phyloP scores from a whole-genome alignment of 108 stramenopile species.

The Craspedostauros australis region DNA sequence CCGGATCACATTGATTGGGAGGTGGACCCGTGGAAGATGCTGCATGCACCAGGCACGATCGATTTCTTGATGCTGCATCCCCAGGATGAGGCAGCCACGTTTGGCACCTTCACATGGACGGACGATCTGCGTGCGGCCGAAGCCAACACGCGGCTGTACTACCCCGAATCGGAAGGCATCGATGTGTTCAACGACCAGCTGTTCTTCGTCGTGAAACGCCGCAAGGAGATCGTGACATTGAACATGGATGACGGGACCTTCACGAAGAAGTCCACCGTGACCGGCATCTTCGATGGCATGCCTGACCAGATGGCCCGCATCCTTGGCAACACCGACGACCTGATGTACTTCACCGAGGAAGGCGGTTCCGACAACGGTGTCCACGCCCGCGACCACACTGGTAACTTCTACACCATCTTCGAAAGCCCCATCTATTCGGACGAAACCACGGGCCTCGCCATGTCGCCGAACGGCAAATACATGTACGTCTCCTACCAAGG shows the following conservation, averaged over 20 bases:
- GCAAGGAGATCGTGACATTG: constrained; percentile 25
- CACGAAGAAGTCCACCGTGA: constrained; percentile 7
- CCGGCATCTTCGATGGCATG: constrained; percentile 20
- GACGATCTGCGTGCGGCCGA: constrained; percentile 9
- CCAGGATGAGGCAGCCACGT: constrained; percentile 5
- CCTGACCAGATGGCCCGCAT: constrained; percentile 33
- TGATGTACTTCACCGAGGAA: constrained; percentile 56
- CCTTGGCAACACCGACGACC: background rate
- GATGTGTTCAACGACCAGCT: constrained; percentile 16
- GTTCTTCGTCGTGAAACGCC: constrained; percentile 32
- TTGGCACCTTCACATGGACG: constrained; percentile 35
- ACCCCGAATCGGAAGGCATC: constrained; percentile 36
- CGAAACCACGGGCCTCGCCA: constrained; percentile 40
- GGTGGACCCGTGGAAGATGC: constrained; percentile 28
- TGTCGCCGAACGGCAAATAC: constrained; percentile 34
- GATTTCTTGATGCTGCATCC: constrained; percentile 33
- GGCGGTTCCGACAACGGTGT: constrained; percentile 23
- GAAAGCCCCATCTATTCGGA: constrained; percentile 3
- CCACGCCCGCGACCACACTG: constrained; percentile 16
- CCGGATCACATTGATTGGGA: constrained; percentile 16
- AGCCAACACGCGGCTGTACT: constrained; percentile 21
- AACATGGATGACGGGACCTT: constrained; percentile 33
- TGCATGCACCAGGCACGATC: constrained; percentile 31
- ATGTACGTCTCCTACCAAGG: constrained; percentile 42
- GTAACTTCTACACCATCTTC: constrained; percentile 22